A percentile compares a stretch with the other conserved stretches of the same genome.
phyloP scores from a whole-genome alignment of 2,329 filamentous ascomycete species.

The Coniochaeta prunicola region DNA sequence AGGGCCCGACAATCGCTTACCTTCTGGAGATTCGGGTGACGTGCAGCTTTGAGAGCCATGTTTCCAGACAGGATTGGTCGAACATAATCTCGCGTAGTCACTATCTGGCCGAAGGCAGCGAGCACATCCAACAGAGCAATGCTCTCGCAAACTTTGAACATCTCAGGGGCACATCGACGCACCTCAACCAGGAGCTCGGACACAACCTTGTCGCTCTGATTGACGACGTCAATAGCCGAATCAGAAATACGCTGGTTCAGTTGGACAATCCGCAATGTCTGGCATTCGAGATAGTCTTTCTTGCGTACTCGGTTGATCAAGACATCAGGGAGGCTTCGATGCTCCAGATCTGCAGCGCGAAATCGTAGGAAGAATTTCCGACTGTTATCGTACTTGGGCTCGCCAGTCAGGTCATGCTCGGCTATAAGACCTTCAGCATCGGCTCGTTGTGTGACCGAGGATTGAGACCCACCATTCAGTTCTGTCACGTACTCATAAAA shows the following conservation, averaged over 20 bases:
- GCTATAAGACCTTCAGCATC: slow-evolving; percentile 26
- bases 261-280: slow-evolving; percentile 79
- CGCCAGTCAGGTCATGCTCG: slow-evolving; percentile 50
- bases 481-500: slow-evolving; percentile 50
- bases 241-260: slow-evolving; percentile 71
- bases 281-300: slow-evolving; percentile 75
- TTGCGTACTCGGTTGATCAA: slow-evolving; percentile 73
- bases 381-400: slow-evolving; percentile 67
- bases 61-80: slow-evolving; percentile 56
- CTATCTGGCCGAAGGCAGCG: slow-evolving; percentile 65
- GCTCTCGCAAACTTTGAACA: slow-evolving; percentile 82
- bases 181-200: slow-evolving; percentile 65
- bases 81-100: slow-evolving; percentile 54
- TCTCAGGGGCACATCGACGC: slow-evolving; percentile 58
- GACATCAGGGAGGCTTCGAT: slow-evolving; percentile 47
- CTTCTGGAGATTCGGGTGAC: slow-evolving; percentile 64
- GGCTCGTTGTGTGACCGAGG: neutral
- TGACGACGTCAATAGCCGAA: slow-evolving; percentile 75
- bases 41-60: slow-evolving; percentile 57
- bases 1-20: slow-evolving; percentile 24
- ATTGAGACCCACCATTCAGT: neutral
- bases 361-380: slow-evolving; percentile 77
- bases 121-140: slow-evolving; percentile 86
- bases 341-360: slow-evolving; percentile 45
- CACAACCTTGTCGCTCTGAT: slow-evolving; percentile 73